Percentiles rank a stretch among this genome's conserved stretches.
Conservation (phyloP, 768 basidiomycete genomes). For the Paxillus involutus region DNA sequence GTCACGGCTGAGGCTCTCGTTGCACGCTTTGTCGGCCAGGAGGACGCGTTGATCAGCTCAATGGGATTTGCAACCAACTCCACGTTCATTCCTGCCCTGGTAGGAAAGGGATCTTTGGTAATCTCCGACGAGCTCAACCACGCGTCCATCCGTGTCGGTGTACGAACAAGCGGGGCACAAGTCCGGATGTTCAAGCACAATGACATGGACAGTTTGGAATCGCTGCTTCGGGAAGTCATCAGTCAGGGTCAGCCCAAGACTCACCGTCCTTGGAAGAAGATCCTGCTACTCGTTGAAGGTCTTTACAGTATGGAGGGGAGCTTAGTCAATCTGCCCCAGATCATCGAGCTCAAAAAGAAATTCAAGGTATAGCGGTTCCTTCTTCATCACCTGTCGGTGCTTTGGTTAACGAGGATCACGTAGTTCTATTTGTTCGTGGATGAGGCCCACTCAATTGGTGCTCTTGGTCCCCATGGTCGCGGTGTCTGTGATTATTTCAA, state of each 20-base stretch:
- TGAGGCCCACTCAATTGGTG: slow-evolving; percentile 97
- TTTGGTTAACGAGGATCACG: neutral
- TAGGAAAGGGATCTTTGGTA: slow-evolving; percentile 87
- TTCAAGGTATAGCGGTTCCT: slow-evolving; percentile 70
- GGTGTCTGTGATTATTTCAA: slow-evolving; percentile 95
- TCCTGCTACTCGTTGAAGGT: slow-evolving; percentile 91
- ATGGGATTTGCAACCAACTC: slow-evolving; percentile 99
- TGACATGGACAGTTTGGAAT: slow-evolving; percentile 82
- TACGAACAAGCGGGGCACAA: slow-evolving; percentile 82
- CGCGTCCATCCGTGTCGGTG: slow-evolving; percentile 91
- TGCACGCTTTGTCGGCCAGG: slow-evolving; percentile 85
- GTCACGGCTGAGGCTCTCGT: slow-evolving; percentile 79
- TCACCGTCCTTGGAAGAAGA: slow-evolving; percentile 99
- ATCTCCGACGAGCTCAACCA: slow-evolving; percentile 98
- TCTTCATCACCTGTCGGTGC: slow-evolving; percentile 11
- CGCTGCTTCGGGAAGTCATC: slow-evolving; percentile 83
- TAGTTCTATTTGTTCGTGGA: slow-evolving; percentile 97
- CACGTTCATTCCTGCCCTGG: slow-evolving; percentile 88
- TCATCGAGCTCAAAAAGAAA: slow-evolving; percentile 86
- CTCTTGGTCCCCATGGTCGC: slow-evolving; percentile 90
- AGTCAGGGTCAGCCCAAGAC: slow-evolving; percentile 98
- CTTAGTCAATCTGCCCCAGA: slow-evolving; percentile 75
- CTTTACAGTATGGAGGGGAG: slow-evolving; percentile 99
- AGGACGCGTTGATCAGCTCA: slow-evolving; percentile 86
- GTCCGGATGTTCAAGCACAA: slow-evolving; percentile 98